Base-by-base conservation (phyloP, 2,329 filamentous ascomycete species). In the Colletotrichum viniferum region DNA sequence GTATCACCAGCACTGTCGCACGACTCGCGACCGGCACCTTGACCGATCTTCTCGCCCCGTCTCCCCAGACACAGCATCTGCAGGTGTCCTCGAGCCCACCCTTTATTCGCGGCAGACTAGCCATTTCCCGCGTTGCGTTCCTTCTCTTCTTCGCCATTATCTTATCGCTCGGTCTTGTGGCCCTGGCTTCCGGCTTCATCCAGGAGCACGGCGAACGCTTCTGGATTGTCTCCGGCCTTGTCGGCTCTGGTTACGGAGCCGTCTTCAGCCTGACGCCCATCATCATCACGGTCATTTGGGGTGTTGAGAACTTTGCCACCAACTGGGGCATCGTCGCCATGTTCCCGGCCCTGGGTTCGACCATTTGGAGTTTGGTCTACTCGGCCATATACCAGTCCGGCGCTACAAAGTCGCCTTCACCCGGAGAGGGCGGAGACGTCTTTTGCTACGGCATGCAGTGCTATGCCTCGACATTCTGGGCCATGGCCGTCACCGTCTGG, bases 251-350 rank as follows among this genome's bases (percentile, higher is more conserved):
- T 60, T 98, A 99, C 82, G 97, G 97, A 60, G 96, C 96, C 36
- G 92, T 96, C 26, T 99, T 98, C 87, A 94, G 92, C 63, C 90
- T 98, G 7, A 94, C 94, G 0, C 97, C 97, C 3, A 96, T 98
- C 78, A 95, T 98, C 72, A 94, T 98, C 79, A 95, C 93, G n/a
- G 96, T 98, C 12, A 96, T 99, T 61, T 99, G 97, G 97, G 97
- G 97, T 30, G 96, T 98, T 0, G 96, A 98, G 87, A 99, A 98
- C 83, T 98, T 99, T 82, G 97, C 95, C 73, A 99, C 97, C 1
- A 98, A 99, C 80, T 99, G 96, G 92, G 97, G 97, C 12, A 96
- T 98, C 76, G 92, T 98, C 9, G 96, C 96, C 56, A 97, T 97
- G 88, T 93, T 96, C 72, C 97, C 97, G 4, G 97, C 97, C 0